A percentile compares a stretch with the other conserved stretches of the same genome.
phyloP scores from a whole-genome alignment of 2,329 filamentous ascomycete genomes.

The Colletotrichum incanum region DNA sequence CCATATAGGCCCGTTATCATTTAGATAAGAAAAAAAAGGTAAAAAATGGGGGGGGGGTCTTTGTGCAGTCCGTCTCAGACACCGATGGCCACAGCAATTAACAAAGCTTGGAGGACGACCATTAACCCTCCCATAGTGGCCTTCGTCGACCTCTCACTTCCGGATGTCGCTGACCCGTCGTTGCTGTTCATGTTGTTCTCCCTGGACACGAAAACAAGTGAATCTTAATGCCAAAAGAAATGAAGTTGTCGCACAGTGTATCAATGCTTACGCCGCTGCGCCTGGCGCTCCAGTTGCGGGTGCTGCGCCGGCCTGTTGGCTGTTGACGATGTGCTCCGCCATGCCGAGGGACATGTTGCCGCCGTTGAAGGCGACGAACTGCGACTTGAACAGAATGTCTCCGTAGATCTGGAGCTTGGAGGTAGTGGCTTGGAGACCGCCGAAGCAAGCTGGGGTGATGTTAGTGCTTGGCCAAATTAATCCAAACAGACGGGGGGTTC shows the following conservation, averaged over 20 bases:
- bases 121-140: constrained; percentile 29
- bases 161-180: constrained; percentile 18
- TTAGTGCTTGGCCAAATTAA: constrained; percentile 2
- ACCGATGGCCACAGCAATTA: constrained; percentile 34
- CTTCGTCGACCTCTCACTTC: constrained; percentile 14
- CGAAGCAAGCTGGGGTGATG: constrained; percentile 70
- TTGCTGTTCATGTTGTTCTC: constrained; percentile 26
- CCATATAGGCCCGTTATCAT: constrained; percentile 8
- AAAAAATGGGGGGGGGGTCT: constrained; percentile 10
- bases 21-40: background rate
- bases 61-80: constrained; percentile 30
- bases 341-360: constrained; percentile 70
- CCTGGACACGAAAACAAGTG: constrained; percentile 38
- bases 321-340: constrained; percentile 51
- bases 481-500: background rate
- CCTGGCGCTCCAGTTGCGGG: constrained; percentile 19
- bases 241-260: constrained; percentile 15
- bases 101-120: constrained; percentile 4
- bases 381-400: constrained; percentile 74
- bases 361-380: constrained; percentile 72
- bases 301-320: constrained; percentile 26
- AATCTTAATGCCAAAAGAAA: constrained; percentile 36
- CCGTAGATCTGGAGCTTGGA: constrained; percentile 73
- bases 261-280: constrained; percentile 41
- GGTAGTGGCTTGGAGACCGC: constrained; percentile 75